phyloP scores from a whole-genome alignment of 2,329 filamentous ascomycete genomes.

The Fusarium nematophilum region DNA sequence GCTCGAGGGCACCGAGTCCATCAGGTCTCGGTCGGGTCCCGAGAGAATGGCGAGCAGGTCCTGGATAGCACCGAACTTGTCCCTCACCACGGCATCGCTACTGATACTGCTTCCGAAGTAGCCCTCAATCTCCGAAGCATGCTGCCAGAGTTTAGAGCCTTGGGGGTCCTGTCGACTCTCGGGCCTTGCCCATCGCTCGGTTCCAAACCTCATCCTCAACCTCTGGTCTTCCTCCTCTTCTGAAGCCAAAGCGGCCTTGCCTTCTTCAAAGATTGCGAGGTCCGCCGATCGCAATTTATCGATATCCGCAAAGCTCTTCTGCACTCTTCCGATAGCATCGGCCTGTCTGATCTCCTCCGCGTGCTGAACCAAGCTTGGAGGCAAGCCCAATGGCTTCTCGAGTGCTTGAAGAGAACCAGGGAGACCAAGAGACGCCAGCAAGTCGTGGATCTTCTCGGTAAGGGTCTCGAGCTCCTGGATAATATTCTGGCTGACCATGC shows the following conservation, averaged over 20 bases:
- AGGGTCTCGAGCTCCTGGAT: conserved; percentile 86
- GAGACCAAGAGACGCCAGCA: conserved; percentile 84
- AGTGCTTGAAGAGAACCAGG: conserved; percentile 93
- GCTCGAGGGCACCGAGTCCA: conserved; percentile 90
- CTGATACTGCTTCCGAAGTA: conserved; percentile 78
- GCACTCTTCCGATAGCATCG: conserved; percentile 82
- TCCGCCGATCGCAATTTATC: conserved; percentile 89
- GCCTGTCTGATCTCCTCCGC: conserved; percentile 94
- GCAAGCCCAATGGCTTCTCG: conserved; percentile 92
- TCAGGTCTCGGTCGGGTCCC: conserved; percentile 81
- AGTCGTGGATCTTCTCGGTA: conserved; percentile 81
- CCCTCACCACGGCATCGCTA: conserved; percentile 72
- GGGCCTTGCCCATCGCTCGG: conserved; percentile 82
- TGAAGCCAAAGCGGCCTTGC: conserved; percentile 78
- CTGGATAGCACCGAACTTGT: conserved; percentile 82
- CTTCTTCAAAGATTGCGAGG: conserved; percentile 82
- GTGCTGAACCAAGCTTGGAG: conserved; percentile 85
- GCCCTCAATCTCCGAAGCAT: conserved; percentile 82
- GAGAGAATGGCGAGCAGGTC: conserved; percentile 79
- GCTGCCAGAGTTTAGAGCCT: conserved; percentile 76
- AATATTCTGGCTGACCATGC: conserved; percentile 89
- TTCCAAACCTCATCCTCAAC: conserved; percentile 82
- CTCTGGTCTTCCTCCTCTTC: conserved; percentile 88
- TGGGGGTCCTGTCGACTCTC: conserved; percentile 76
- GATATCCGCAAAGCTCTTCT: conserved; percentile 86